phyloP scores from a whole-genome alignment of 352 stramenopile genomes.

The Globisporangium carolinianum region DNA sequence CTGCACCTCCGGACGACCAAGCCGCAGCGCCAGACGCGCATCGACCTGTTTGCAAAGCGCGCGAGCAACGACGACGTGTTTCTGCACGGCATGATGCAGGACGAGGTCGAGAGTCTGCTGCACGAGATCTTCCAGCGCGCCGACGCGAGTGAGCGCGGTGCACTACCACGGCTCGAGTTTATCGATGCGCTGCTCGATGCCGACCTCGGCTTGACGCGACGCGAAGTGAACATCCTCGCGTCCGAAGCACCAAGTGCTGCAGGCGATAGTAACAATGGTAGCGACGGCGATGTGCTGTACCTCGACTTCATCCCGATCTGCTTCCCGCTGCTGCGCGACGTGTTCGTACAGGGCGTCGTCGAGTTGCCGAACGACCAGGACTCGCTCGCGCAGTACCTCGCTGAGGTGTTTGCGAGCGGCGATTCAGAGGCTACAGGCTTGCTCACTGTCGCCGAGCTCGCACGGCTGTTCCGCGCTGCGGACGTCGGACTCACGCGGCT shows the following conservation, averaged over 20 bases:
- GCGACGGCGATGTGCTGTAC: slow-evolving; percentile 23
- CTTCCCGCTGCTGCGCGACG: slow-evolving; percentile 49
- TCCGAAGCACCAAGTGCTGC: slow-evolving; percentile 28
- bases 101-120: slow-evolving; percentile 75
- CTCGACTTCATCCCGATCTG: slow-evolving; percentile 52
- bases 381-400: slow-evolving; percentile 56
- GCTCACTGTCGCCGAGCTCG: slow-evolving; percentile 53
- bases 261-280: slow-evolving; percentile 19
- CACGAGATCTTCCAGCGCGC: slow-evolving; percentile 69
- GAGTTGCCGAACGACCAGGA: slow-evolving; percentile 64
- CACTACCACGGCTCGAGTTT: slow-evolving; percentile 44
- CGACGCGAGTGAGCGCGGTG: slow-evolving; percentile 46
- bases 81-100: slow-evolving; percentile 75
- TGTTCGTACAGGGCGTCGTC: slow-evolving; percentile 46
- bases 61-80: slow-evolving; percentile 38
- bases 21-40: slow-evolving; percentile 34
- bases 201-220: slow-evolving; percentile 55
- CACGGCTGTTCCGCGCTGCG: slow-evolving; percentile 43
- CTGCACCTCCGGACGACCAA: slow-evolving; percentile 38
- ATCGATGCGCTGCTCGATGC: slow-evolving; percentile 60
- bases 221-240: slow-evolving; percentile 77
- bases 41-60: slow-evolving; percentile 35
- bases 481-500: slow-evolving; percentile 72
- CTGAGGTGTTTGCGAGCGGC: slow-evolving; percentile 66
- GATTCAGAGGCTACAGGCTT: slow-evolving; percentile 56